These are phyloP conservation scores for Daedaleopsis sinensis DNA, from an alignment of 768 basidiomycete genomes.

Conservation along the genomic window DNA sequence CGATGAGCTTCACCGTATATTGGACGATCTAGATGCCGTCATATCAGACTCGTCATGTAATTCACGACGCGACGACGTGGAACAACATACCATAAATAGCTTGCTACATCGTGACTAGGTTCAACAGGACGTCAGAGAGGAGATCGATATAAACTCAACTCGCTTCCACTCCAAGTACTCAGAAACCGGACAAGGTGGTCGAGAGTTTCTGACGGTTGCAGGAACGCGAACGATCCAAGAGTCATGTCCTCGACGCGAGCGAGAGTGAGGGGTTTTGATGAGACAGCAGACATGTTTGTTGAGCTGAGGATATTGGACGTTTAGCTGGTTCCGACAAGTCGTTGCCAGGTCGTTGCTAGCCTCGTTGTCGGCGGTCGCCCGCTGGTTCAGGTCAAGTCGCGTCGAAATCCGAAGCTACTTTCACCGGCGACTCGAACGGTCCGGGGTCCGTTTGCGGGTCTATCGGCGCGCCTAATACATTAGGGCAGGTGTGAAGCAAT, in stretches of 20 bases:
- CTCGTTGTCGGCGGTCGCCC: no score
- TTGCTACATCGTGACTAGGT: slow-evolving; percentile 49
- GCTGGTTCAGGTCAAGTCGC: not conserved
- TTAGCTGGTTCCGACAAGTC: not conserved
- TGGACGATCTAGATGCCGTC: slow-evolving; percentile 58
- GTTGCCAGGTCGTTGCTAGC: no score
- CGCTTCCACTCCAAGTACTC: slow-evolving; percentile 85
- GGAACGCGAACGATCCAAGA: slow-evolving; percentile 61
- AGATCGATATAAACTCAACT: slow-evolving; percentile 48
- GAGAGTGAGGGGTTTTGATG: slow-evolving; percentile 49
- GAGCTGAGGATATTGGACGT: not conserved
- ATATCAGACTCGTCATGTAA: slow-evolving; percentile 1
- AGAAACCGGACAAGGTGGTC: slow-evolving; percentile 77
- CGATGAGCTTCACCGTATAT: slow-evolving; percentile 70
- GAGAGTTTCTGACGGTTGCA: slow-evolving; percentile 64
- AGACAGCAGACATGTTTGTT: slow-evolving; percentile 48
- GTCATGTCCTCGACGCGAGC: slow-evolving; percentile 62
- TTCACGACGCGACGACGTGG: not conserved
- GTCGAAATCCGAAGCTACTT: slow-evolving; percentile 4
- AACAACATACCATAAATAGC: slow-evolving; percentile 62
- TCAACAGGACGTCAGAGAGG: not conserved
- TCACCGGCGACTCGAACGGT: slow-evolving; percentile 2
- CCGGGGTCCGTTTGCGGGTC: slow-evolving; percentile 2
- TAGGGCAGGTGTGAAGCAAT: slow-evolving; percentile 41
- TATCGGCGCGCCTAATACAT: slow-evolving; percentile 7